Conservation (phyloP, 768 basidiomycete genomes). For the Antrodiella citrinella region DNA sequence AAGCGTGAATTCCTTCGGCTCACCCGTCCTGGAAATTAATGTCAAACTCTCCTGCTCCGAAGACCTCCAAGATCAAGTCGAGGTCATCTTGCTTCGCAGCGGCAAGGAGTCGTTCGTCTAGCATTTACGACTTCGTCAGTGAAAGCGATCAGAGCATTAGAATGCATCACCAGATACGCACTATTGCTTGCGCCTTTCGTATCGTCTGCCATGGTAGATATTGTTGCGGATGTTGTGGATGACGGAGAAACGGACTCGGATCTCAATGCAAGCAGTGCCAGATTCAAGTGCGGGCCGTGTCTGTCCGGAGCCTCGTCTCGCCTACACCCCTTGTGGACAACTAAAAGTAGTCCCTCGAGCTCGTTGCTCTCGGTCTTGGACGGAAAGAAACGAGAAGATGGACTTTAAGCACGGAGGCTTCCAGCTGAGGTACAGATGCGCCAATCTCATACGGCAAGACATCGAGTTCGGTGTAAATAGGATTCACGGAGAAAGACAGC, state of each 20-base stretch:
- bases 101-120: slow-evolving; percentile 66
- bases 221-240: neutral
- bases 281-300: too few relatives aligned
- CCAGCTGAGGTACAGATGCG: too few relatives aligned
- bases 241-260: too few relatives aligned
- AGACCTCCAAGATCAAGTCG: slow-evolving; percentile 53
- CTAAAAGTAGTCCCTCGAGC: too few relatives aligned
- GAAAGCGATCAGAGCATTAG: neutral
- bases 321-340: too few relatives aligned
- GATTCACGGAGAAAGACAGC: neutral
- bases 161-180: slow-evolving; percentile 5
- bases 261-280: too few relatives aligned
- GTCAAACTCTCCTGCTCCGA: slow-evolving; percentile 49
- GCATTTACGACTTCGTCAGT: neutral
- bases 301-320: too few relatives aligned
- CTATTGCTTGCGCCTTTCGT: slow-evolving; percentile 16
- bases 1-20: slow-evolving; percentile 23
- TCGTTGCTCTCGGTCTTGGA: too few relatives aligned
- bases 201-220: slow-evolving; percentile 8
- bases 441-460: too few relatives aligned
- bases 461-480: neutral
- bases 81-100: slow-evolving; percentile 71
- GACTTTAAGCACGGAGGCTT: too few relatives aligned
- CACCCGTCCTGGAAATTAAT: slow-evolving; percentile 78
- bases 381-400: too few relatives aligned